These are phyloP conservation scores for Leptomonas pyrrhocoris DNA, from an alignment of 208 protist genomes.

Conservation along the genomic window DNA sequence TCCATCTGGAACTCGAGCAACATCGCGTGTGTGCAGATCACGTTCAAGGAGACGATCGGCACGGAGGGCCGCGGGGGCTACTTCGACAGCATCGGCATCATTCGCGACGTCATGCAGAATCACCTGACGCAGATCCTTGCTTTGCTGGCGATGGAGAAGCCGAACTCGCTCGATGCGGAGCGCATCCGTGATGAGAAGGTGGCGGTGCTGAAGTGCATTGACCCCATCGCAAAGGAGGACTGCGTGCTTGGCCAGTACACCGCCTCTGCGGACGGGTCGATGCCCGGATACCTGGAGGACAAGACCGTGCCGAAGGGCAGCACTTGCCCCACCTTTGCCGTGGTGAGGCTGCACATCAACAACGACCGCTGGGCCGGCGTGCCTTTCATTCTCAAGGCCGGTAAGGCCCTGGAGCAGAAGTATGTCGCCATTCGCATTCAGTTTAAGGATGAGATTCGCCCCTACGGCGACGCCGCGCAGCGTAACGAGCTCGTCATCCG, in stretches of 20 bases:
- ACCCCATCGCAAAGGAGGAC: conserved; percentile 64
- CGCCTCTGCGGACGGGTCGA: conserved; percentile 67
- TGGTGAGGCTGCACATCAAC: conserved; percentile 84
- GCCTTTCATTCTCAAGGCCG: conserved; percentile 92
- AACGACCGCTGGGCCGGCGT: conserved; percentile 95
- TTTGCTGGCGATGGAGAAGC: conserved; percentile 94
- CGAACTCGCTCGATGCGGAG: conserved; percentile 75
- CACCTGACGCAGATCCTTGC: conserved; percentile 94
- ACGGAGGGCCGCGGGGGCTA: conserved; percentile 93
- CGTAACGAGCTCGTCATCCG: conserved; percentile 94
- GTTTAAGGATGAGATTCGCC: conserved; percentile 89
- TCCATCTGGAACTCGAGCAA: conserved; percentile 89
- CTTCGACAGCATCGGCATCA: conserved; percentile 94
- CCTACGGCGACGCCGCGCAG: conserved; percentile 73
- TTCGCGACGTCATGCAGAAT: conserved; percentile 95
- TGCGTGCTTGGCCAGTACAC: conserved; percentile 94
- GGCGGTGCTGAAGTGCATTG: conserved; percentile 73
- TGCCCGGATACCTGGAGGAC: conserved; percentile 91
- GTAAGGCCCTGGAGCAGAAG: conserved; percentile 91
- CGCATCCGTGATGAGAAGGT: conserved; percentile 94
- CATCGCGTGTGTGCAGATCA: conserved; percentile 91
- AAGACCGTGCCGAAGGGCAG: conserved; percentile 74
- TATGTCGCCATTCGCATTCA: conserved; percentile 85
- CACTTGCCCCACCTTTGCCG: conserved; percentile 90
- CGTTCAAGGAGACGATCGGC: conserved; percentile 94